A percentile compares a stretch with the other conserved stretches of the same genome.
These are phyloP conservation scores for Fusarium phyllophilum DNA, from an alignment of 2,329 filamentous ascomycete genomes.

Conservation along the genomic window DNA sequence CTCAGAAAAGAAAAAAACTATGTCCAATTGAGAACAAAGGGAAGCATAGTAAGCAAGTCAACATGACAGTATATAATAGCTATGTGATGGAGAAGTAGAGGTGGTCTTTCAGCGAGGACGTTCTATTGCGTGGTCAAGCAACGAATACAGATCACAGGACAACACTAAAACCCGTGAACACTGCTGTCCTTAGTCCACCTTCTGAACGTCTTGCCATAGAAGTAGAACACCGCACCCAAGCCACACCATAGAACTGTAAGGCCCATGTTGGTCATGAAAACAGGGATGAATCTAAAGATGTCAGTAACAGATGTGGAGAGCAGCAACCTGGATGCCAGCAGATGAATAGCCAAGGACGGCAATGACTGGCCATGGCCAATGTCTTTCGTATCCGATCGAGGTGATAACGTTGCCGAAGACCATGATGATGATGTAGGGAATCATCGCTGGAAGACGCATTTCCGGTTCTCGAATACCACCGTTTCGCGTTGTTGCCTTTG, in stretches of 20 bases:
- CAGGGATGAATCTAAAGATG: neutral
- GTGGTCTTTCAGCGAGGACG: fast-evolving
- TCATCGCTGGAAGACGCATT: conserved; percentile 5
- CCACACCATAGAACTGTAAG: neutral
- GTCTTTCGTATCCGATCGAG: neutral
- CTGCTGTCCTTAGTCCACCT: conserved; percentile 3
- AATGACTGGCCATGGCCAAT: conserved; percentile 8
- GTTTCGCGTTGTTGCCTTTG: neutral
- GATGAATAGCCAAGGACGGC: neutral
- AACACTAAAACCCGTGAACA: neutral
- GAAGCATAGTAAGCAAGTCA: neutral
- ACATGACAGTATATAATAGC: neutral
- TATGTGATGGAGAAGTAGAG: too few relatives aligned
- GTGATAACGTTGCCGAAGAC: conserved; percentile 1
- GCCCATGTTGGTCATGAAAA: conserved; percentile 11
- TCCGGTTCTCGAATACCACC: conserved; percentile 1
- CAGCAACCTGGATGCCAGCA: neutral
- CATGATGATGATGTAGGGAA: neutral
- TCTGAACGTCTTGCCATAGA: conserved; percentile 2
- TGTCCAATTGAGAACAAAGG: too few relatives aligned
- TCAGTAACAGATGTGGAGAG: fast-evolving
- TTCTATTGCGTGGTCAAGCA: fast-evolving
- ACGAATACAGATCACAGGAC: neutral
- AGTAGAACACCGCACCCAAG: neutral
- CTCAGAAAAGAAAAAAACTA: conserved; percentile 56